Base-by-base conservation (phyloP, 345 rosid species). In the Brassica nigra region DNA sequence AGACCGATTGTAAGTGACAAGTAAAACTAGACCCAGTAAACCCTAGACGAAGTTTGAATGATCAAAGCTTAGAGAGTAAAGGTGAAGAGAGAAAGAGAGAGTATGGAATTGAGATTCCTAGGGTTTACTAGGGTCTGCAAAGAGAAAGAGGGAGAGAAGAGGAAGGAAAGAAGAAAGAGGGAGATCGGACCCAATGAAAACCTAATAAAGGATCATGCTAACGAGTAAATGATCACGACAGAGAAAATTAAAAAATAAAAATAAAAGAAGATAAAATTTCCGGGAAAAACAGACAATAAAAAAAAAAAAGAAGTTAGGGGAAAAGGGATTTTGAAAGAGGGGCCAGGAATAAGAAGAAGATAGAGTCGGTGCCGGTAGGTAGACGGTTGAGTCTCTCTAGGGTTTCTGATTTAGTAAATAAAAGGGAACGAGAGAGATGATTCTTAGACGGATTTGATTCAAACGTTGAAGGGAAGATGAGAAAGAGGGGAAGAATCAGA, bases 171-270 rank as follows among this genome's bases (percentile, higher is more conserved):
- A 37, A 37, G 2, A 10, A 37, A 8, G 12, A 70, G 14, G 0
- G 37, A 76, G 81, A 76, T 81, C 80, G 74, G 63, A 18, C 74
- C 74, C 74, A 71, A 71, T 2, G 74, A 76, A 76, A 59, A 81
- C 80, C 80, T 81, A 81, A 70, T 70, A 80, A 81, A 76, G 68
- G 74, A 81, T 81, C 84, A 81, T 70, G 47, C 76, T 80, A 59
- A 52, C 71, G 68, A 68, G 52, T 52, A 54, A 65, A 76, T 81
- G 70, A 81, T 76, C 78, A 81, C 44, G 70, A 81, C 39, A 33
- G 69, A 70, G 75, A 11, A 23, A 12, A 57, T 5, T 5, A 1
- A 68, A 42, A 9, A 39, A 10, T 15, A 1, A 62, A 52, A 62
- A 59, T 47, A 16, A 44, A 30, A 49, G 33, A 68, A 68, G 76